Percentiles rank a stretch among this genome's conserved stretches.
phyloP scores from a whole-genome alignment of 1,284 basidiomycete genomes.

The Xanthoconium separans region DNA sequence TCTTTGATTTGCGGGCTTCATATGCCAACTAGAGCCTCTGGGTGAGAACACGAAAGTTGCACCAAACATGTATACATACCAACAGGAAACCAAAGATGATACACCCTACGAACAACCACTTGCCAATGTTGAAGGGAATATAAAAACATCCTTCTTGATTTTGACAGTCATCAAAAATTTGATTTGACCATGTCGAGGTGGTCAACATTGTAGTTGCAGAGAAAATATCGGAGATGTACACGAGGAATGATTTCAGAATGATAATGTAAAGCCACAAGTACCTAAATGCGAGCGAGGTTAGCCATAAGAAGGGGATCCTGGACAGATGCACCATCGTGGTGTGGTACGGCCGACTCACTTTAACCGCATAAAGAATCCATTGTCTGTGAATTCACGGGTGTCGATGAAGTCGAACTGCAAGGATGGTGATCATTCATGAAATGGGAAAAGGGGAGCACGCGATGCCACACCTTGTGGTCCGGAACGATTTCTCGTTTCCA shows the following conservation, averaged over 20 bases:
- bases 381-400: conserved; percentile 87
- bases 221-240: conserved; percentile 97
- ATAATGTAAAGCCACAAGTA: conserved; percentile 91
- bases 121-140: conserved; percentile 87
- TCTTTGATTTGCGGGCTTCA: conserved; percentile 89
- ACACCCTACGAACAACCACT: conserved; percentile 97
- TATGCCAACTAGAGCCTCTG: conserved; percentile 66
- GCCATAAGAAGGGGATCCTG: neutral
- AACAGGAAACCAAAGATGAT: conserved; percentile 97
- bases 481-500: conserved; percentile 98
- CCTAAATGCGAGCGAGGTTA: conserved; percentile 40
- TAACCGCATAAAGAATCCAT: conserved; percentile 81
- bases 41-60: conserved; percentile 1
- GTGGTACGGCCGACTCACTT: conserved; percentile 54
- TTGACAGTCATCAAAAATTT: conserved; percentile 79
- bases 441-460: neutral
- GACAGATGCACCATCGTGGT: neutral
- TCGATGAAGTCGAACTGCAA: conserved; percentile 95
- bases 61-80: conserved; percentile 45
- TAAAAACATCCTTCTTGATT: conserved; percentile 69
- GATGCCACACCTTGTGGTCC: conserved; percentile 84
- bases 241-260: conserved; percentile 92
- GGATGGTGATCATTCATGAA: conserved; percentile 3
- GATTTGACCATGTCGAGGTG: conserved; percentile 87
- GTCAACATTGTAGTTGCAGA: conserved; percentile 95